A percentile compares a stretch with the other conserved stretches of the same genome.
Evolutionary conservation across 2,329 filamentous ascomycete species (phyloP).

Genomic region (Arachnopeziza araneosa): DNA sequence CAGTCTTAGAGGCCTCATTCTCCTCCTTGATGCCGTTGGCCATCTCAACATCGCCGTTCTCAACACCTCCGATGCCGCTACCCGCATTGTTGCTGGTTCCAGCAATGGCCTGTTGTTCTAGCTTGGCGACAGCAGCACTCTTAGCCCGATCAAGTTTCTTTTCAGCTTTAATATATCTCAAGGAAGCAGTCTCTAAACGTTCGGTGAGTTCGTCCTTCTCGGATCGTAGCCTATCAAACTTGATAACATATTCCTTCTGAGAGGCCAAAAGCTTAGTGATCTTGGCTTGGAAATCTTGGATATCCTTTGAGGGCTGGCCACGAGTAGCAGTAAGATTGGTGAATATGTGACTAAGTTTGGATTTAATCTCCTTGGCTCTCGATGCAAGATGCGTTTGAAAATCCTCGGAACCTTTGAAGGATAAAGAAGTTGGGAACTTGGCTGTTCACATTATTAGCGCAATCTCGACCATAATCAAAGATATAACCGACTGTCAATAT

Average conservation of each 20-base stretch:
- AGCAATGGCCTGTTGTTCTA: slow-evolving; percentile 83
- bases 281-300: slow-evolving; percentile 67
- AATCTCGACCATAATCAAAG: neutral
- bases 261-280: slow-evolving; percentile 69
- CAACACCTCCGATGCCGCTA: slow-evolving; percentile 36
- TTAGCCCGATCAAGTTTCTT: slow-evolving; percentile 87
- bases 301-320: slow-evolving; percentile 57
- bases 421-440: slow-evolving; percentile 51
- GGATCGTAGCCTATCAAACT: slow-evolving; percentile 66
- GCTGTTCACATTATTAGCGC: slow-evolving; percentile 36
- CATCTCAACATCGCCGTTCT: slow-evolving; percentile 35
- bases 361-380: slow-evolving; percentile 70
- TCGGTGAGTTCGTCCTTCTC: slow-evolving; percentile 85
- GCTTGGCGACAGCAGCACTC: slow-evolving; percentile 82
- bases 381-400: slow-evolving; percentile 78
- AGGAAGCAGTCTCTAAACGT: slow-evolving; percentile 79
- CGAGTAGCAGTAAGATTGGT: slow-evolving; percentile 45
- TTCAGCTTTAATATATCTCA: slow-evolving; percentile 91
- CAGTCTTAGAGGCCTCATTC: slow-evolving; percentile 63
- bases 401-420: slow-evolving; percentile 58
- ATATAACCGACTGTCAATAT: slow-evolving; percentile 32
- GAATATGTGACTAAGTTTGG: slow-evolving; percentile 67
- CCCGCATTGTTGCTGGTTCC: slow-evolving; percentile 45
- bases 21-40: slow-evolving; percentile 50
- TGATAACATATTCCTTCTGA: slow-evolving; percentile 75